Base-by-base conservation (phyloP, 2,329 filamentous ascomycete genomes). In the Septoria petroselini region DNA sequence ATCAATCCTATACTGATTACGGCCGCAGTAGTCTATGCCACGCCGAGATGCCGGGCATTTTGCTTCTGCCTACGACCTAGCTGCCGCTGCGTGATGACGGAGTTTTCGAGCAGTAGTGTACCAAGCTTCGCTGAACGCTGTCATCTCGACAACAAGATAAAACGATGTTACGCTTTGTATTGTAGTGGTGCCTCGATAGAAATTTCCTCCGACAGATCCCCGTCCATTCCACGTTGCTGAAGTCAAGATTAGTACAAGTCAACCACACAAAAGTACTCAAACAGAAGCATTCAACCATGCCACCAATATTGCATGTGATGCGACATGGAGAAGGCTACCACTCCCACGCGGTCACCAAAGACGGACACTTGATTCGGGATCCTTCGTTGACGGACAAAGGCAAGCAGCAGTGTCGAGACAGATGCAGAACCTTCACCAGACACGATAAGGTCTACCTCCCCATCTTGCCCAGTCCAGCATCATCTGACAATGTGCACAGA, bases 301-400 rank as follows among this genome's bases (percentile, higher is more conserved):
- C 61, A 11, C 62, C 60, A 6, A 50, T 58, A 29, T 19, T 64
- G 11, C 60, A 64, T 50, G 41, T 65, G 8, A 63, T 65, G 60
- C 56, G 63, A 27, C 63, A 66, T 52, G 64, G 60, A 1, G 61
- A 65, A 57, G 64, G 64, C 29, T 64, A 54, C 34, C 64, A 66
- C 48, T 58, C 54, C 9, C 40, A 48, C 18, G 59, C 52, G 15
- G 57, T 64, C 39, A 49, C 53, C 1, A 53, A 57, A 18, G 52
- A 66, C 12, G 63, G 64, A 11, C 54, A 61, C 37, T 38, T 56
- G 29, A 55, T 66, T 7, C 57, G 52, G 7, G 64, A 66, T 40
- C 60, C 64, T 9, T 33, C 43, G 9, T 50, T 65, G 15, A 66
- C 64, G 21, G 54, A 56, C 6, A 44, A 61, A 19, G 63, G 64